Base-by-base conservation (phyloP, 139 green algal species). In the Volvox reticuliferus region DNA sequence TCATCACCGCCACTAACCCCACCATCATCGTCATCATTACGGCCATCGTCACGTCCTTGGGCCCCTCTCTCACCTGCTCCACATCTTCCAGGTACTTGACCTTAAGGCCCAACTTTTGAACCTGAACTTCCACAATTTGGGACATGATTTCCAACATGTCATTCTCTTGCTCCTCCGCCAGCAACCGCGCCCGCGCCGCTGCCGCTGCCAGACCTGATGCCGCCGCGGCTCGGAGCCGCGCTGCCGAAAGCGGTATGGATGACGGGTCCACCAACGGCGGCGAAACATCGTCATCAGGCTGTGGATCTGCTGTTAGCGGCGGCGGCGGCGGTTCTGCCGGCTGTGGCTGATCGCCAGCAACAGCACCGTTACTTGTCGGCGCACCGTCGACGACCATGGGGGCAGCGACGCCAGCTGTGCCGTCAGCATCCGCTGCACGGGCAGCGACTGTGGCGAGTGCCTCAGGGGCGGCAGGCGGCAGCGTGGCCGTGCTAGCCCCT, bases 101-200 rank as follows among this genome's bases (percentile, higher is more conserved):
- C 91, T 97, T 97, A 36, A 91, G 87, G 28, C 94, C 93, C 80
- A 97, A 32, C 83, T 95, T 95, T 50, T 93, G 61, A 12, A 93
- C 61, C 86, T 95, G 67, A 81, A 94, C 95, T n/a, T 95, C 92
- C 91, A 98, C 93, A 36, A 98, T 90, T 1, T 80, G 67, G 30
- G 50, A 50, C 73, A 81, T 81, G 69, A 90, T 62, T 24, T 90
- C 93, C 91, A 96, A 89, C 67, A 99, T 95, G 89, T 98, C 97
- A 26, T 94, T 81, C 95, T 98, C 96, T 92, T 98, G 94, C 37
- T 93, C 88, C 19, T 98, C 94, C 12, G 96, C 98, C 55, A 98
- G 88, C 55, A 96, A 20, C 37, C 83, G 81, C 2, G 91, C 91
- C 14, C 84, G 86, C 5, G 67, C 79, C 24, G 90, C 92, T 86